A percentile compares a stretch with the other conserved stretches of the same genome.
Conservation (phyloP, 2,329 filamentous ascomycete genomes). For the Talaromyces sp. region DNA sequence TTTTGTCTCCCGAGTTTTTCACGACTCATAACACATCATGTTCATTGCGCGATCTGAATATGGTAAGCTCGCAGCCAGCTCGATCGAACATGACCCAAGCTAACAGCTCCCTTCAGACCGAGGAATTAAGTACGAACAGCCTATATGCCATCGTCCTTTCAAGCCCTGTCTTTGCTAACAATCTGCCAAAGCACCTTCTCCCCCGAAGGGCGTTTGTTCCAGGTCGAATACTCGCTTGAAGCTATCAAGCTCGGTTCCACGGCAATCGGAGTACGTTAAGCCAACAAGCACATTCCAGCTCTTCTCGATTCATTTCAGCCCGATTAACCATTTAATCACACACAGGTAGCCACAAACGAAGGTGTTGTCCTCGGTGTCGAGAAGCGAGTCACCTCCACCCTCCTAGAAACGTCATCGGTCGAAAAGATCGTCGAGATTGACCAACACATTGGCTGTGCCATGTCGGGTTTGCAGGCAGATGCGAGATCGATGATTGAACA, state of each 20-base stretch:
- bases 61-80: constrained; percentile 56
- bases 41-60: constrained; percentile 99
- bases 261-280: constrained; percentile 72
- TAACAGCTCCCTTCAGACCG: constrained; percentile 61
- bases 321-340: neutral
- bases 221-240: constrained; percentile 99
- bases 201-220: constrained; percentile 97
- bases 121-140: constrained; percentile 78
- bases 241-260: constrained; percentile 99
- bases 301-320: neutral
- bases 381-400: constrained; percentile 95
- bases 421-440: constrained; percentile 99
- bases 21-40: constrained; percentile 58
- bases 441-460: constrained; percentile 96
- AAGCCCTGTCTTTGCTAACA: neutral
- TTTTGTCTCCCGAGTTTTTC: neutral
- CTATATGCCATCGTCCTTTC: neutral
- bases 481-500: constrained; percentile 97
- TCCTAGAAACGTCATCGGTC: constrained; percentile 94
- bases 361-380: constrained; percentile 96
- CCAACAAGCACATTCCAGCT: neutral
- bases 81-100: constrained; percentile 21
- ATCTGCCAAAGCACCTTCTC: constrained; percentile 77
- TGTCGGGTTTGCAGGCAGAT: constrained; percentile 96
- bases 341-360: constrained; percentile 76